Evolutionary conservation across 352 stramenopile genomes (phyloP), one percentile per base, ranked within the genome.

Genomic region (Pythium guiyangense): DNA sequence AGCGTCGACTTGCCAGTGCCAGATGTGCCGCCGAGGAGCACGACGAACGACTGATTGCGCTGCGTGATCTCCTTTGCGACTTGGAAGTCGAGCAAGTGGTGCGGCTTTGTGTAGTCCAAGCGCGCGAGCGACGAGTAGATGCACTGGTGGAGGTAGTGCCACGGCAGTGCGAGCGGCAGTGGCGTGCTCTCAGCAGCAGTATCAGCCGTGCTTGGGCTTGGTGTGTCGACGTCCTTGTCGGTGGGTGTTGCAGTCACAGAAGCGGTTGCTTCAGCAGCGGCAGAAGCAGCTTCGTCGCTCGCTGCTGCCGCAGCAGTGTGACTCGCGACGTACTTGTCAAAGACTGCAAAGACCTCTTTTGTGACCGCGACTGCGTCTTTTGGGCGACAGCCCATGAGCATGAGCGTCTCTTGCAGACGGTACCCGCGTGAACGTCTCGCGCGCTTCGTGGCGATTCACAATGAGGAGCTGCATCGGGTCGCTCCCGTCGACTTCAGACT

Each of bases 51-150:
- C 62, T 89, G 83, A 49, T 88, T 89, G 45, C 84, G 79, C 61
- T 95, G 83, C 3, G 84, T 93, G 49, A 95, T 87, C 57, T 93
- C 83, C 57, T 93, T 92, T 45, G 85, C 85, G 27, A 93, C 70
- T 57, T 91, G 75, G 56, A 95, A 83, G 58, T 93, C 83, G 49
- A 95, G 68, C 45, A 95, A 53, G 60, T 95, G 83, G 59, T 90
- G 81, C 50, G 81, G 84, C 66, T 93, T 95, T 31, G 77, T 86
- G 59, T 95, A 93, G 64, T 95, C 84, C 34, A 94, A 61, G 29
- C 77, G 68, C 20, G 82, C 78, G 37, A 94, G 69, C 12, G 82
- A 78, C 54, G 77, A 84, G 62, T 94, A 92, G 51, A 94, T 89
- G 56, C 77, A 86, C 44, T 92, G 74, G 56, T 94, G 82, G 22